Conservation (phyloP, 1,284 basidiomycete genomes). For the Heterobasidion occidentale region DNA sequence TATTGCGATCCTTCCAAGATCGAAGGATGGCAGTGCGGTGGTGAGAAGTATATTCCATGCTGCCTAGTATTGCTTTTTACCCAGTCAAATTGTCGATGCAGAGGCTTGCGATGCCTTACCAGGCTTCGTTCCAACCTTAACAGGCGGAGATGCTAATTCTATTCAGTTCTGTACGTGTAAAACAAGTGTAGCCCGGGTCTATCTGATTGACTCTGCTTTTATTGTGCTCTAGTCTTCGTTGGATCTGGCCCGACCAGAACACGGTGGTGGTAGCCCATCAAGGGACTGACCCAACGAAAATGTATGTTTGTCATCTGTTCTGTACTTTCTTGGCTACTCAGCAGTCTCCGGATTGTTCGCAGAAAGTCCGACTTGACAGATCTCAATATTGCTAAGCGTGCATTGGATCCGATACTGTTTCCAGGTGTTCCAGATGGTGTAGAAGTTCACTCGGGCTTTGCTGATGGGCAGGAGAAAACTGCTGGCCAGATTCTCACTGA, state of each 20-base stretch:
- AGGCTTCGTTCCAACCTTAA: constrained; percentile 26
- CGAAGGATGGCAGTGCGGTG: constrained; percentile 36
- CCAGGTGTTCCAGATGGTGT: constrained; percentile 33
- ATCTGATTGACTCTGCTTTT: constrained; percentile 8
- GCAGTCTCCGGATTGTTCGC: not conserved
- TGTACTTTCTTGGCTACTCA: not conserved
- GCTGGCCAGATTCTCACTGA: constrained; percentile 30
- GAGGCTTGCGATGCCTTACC: constrained; percentile 28
- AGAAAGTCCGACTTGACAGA: constrained; percentile 33
- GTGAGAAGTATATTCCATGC: constrained; percentile 17
- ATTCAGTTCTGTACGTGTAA: constrained; percentile 26
- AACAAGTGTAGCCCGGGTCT: not conserved
- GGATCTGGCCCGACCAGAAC: constrained; percentile 20
- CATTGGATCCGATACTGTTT: constrained; percentile 36
- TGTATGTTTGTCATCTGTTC: constrained; percentile 6
- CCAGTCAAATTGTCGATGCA: constrained; percentile 7
- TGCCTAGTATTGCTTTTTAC: not conserved
- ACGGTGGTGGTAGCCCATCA: constrained; percentile 14
- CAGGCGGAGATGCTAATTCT: constrained; percentile 28
- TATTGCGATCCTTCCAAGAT: constrained; percentile 36
- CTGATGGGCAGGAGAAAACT: constrained; percentile 34
- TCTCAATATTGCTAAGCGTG: constrained; percentile 23
- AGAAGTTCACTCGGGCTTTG: constrained; percentile 41
- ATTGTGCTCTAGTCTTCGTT: constrained; percentile 22
- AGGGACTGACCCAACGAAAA: constrained; percentile 12